A percentile compares a stretch with the other conserved stretches of the same genome.
Conservation (phyloP, 2,329 filamentous ascomycete genomes). For the Zelopaecilomyces penicillatus region DNA sequence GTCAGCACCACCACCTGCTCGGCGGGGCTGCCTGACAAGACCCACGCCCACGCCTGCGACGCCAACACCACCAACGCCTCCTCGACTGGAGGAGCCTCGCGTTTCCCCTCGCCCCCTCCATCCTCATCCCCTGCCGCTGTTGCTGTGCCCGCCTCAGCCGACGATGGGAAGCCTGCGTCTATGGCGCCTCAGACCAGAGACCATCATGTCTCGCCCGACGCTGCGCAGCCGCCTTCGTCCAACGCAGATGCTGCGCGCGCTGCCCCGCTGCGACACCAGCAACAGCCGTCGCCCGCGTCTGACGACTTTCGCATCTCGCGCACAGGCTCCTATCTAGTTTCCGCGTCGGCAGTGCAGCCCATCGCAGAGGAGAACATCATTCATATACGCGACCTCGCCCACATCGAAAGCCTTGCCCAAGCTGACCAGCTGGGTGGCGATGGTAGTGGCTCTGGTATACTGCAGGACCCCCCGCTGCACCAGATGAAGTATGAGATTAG, state of each 20-base stretch:
- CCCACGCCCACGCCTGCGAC: background rate
- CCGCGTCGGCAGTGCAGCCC: constrained; percentile 9
- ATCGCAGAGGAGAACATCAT: constrained; percentile 47
- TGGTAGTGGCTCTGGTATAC: constrained; percentile 32
- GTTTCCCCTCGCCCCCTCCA: constrained; percentile 46
- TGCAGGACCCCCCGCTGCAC: constrained; percentile 43
- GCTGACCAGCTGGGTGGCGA: constrained; percentile 58
- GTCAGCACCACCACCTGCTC: constrained; percentile 14
- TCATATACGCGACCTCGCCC: constrained; percentile 78
- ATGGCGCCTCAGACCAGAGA: constrained; percentile 38
- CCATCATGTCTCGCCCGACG: constrained; percentile 19
- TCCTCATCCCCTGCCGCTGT: constrained; percentile 41
- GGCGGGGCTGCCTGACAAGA: constrained; percentile 4
- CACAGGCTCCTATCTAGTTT: constrained; percentile 9
- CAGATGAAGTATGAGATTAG: constrained; percentile 83
- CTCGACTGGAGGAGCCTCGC: constrained; percentile 33
- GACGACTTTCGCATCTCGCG: constrained; percentile 29
- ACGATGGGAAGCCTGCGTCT: constrained; percentile 35
- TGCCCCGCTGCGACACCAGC: constrained; percentile 13
- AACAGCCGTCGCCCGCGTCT: constrained; percentile 28
- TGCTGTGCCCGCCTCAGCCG: constrained; percentile 26
- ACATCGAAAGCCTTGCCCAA: constrained; percentile 81
- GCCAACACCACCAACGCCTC: constrained; percentile 16
- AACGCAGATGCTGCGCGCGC: constrained; percentile 11
- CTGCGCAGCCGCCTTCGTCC: constrained; percentile 4